These are phyloP conservation scores for Talaromyces sp. DNA, from an alignment of 2,329 filamentous ascomycete genomes.

Conservation along the genomic window DNA sequence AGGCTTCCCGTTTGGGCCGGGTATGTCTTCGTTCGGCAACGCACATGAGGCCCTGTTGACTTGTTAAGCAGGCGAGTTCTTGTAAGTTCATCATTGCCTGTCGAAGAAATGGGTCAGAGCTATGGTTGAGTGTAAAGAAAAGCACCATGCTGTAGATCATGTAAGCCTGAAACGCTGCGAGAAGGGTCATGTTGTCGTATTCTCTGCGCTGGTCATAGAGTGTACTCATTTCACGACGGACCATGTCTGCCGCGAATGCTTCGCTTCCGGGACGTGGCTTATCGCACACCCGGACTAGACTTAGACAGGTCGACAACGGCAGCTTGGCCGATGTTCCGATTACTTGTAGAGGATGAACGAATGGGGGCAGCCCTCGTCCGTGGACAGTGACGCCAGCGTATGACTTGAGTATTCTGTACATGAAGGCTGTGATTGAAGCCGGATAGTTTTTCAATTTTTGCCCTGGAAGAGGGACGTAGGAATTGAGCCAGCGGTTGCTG, in stretches of 20 bases:
- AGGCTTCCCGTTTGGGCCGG: constrained; percentile 51
- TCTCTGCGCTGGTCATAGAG: constrained; percentile 18
- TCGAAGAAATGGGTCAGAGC: constrained; percentile 34
- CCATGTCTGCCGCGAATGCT: constrained; percentile 21
- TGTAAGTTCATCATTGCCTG: constrained; percentile 50
- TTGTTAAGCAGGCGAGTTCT: constrained; percentile 45
- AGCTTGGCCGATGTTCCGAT: constrained; percentile 12
- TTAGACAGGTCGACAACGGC: constrained; percentile 27
- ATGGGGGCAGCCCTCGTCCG: constrained; percentile 22
- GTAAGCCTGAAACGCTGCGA: constrained; percentile 52
- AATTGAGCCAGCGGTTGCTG: constrained; percentile 28
- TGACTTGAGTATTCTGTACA: constrained; percentile 25
- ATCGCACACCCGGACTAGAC: constrained; percentile 29
- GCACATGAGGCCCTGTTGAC: constrained; percentile 45
- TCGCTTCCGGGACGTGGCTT: constrained; percentile 28
- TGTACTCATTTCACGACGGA: constrained; percentile 27
- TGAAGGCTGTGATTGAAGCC: constrained; percentile 26
- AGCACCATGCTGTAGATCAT: constrained; percentile 51
- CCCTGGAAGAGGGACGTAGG: constrained; percentile 23
- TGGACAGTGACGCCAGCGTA: constrained; percentile 25
- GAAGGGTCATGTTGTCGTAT: constrained; percentile 29
- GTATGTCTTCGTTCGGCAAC: constrained; percentile 37
- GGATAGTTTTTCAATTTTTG: constrained; percentile 22
- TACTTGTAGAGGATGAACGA: constrained; percentile 27
- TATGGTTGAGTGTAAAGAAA: constrained; percentile 40